Conservation (phyloP, 306 rosid genomes). For the Myrica gale region DNA sequence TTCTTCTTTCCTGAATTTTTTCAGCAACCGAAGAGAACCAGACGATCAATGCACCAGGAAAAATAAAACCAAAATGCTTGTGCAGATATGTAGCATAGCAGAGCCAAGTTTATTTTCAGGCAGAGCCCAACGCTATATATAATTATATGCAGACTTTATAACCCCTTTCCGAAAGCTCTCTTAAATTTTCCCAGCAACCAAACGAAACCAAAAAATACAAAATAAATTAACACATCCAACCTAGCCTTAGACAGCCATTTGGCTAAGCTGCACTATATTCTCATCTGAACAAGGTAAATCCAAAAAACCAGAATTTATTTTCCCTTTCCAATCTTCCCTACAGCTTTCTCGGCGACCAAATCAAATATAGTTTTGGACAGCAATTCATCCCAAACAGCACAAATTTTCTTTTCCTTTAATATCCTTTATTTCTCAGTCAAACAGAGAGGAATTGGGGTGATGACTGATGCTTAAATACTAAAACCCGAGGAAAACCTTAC, state of each 20-base stretch:
- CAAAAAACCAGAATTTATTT: not conserved
- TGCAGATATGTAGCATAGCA: not conserved
- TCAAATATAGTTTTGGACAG: not conserved
- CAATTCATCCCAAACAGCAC: not conserved
- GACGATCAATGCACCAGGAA: not conserved
- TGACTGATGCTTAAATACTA: not conserved
- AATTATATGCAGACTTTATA: not conserved
- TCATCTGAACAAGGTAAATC: not conserved
- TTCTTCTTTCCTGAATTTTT: not conserved
- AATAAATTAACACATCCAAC: not conserved
- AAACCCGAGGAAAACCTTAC: constrained; percentile 28
- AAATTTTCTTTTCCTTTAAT: not conserved
- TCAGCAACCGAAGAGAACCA: not conserved
- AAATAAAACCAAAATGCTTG: not conserved
- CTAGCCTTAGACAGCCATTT: constrained; percentile 3
- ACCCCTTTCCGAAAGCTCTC: not conserved
- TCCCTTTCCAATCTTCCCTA: not conserved
- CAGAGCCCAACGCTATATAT: not conserved
- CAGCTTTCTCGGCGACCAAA: not conserved
- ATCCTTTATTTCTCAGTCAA: not conserved
- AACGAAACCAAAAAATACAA: not conserved
- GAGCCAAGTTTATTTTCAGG: not conserved
- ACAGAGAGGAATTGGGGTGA: not conserved
- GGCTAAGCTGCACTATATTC: not conserved
- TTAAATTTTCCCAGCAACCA: not conserved